Conservation (phyloP, 2,329 filamentous ascomycete species). For the Phialemoniopsis sp. region DNA sequence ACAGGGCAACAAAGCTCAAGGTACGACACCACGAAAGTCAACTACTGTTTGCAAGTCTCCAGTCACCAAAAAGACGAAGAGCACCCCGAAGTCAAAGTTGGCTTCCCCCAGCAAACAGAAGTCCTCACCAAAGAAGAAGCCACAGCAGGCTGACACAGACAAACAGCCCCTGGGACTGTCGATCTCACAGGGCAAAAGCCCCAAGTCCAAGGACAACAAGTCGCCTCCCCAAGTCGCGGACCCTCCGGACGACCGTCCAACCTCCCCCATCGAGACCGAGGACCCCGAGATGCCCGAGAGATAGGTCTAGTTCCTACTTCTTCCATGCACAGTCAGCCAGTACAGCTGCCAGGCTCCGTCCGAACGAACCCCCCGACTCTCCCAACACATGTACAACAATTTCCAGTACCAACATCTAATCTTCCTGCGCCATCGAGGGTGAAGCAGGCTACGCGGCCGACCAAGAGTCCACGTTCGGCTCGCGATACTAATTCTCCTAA, state of each 20-base stretch:
- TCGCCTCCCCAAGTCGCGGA: not conserved
- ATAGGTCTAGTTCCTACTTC: too few relatives aligned
- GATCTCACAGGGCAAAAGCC: not conserved
- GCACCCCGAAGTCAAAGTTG: conserved; percentile 2
- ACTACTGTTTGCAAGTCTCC: not conserved
- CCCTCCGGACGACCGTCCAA: not conserved
- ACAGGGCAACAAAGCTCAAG: conserved; percentile 8
- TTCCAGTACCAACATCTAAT: not conserved
- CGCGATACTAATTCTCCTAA: not conserved
- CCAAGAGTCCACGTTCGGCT: too few relatives aligned
- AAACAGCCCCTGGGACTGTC: not conserved
- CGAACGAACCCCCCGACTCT: not conserved
- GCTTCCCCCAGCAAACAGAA: not conserved
- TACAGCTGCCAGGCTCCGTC: not conserved
- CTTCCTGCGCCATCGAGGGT: not conserved
- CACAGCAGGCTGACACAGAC: not conserved
- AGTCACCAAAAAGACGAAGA: too few relatives aligned
- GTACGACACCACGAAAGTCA: conserved; percentile 13
- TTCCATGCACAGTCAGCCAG: too few relatives aligned
- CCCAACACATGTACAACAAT: not conserved
- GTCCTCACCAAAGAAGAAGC: conserved; percentile 1
- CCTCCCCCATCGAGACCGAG: not conserved
- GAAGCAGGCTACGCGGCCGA: not conserved
- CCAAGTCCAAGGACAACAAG: not conserved
- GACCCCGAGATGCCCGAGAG: too few relatives aligned